Conservation (phyloP, 2,329 filamentous ascomycete genomes). For the Exophiala bonariae region DNA sequence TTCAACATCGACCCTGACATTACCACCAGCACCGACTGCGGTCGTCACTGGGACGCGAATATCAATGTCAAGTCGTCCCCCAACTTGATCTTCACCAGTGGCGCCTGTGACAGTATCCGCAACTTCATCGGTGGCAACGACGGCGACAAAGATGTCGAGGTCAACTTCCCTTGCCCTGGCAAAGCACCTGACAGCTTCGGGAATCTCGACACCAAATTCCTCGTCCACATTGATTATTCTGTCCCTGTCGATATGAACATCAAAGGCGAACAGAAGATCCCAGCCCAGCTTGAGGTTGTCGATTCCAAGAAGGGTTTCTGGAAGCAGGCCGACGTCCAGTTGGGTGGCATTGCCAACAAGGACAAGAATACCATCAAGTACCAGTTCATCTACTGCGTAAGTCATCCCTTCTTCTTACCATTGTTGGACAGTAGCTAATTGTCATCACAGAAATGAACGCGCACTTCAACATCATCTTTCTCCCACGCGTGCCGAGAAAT, state of each 20-base stretch:
- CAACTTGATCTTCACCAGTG: constrained; percentile 15
- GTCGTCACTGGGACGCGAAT: constrained; percentile 16
- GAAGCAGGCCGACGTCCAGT: constrained; percentile 9
- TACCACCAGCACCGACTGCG: constrained; percentile 24
- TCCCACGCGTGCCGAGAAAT: too few relatives aligned
- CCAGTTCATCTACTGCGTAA: constrained; percentile 20
- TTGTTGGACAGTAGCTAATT: too few relatives aligned
- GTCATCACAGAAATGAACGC: too few relatives aligned
- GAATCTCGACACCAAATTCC: constrained; percentile 12
- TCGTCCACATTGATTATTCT: constrained; percentile 6
- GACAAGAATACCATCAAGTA: constrained; percentile 1
- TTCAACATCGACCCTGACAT: constrained; percentile 31
- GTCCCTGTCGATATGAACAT: constrained; percentile 5
- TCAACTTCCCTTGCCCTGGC: constrained; percentile 14
- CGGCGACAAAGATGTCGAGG: constrained; percentile 14
- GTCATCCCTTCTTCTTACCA: neutral
- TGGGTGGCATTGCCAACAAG: constrained; percentile 1
- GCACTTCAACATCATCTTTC: too few relatives aligned
- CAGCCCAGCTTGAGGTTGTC: constrained; percentile 12
- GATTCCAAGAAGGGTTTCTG: constrained; percentile 9
- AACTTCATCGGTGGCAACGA: constrained; percentile 15
- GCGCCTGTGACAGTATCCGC: constrained; percentile 12
- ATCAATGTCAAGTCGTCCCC: constrained; percentile 16
- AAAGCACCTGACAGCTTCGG: constrained; percentile 8
- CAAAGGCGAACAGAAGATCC: constrained; percentile 9